Percentiles rank a stretch among this genome's conserved stretches.
phyloP scores from a whole-genome alignment of 1,284 basidiomycete genomes.

The Caloboletus firmus region DNA sequence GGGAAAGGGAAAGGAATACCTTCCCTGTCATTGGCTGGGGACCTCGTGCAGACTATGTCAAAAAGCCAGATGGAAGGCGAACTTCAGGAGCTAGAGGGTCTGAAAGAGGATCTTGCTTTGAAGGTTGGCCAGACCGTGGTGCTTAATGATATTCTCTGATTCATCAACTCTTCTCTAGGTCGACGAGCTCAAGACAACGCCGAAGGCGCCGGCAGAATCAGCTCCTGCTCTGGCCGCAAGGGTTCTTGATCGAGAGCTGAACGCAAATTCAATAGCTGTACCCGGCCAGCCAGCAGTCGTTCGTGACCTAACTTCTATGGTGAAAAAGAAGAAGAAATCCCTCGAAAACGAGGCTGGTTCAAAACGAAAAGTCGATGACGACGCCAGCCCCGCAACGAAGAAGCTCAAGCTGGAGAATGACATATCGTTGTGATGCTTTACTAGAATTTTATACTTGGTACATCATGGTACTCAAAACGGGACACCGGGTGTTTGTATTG shows the following conservation, averaged over 20 bases:
- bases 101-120: slow-evolving; percentile 76
- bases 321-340: slow-evolving; percentile 79
- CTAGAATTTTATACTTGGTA: not conserved
- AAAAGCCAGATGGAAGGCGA: slow-evolving; percentile 71
- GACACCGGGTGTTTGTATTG: slow-evolving; percentile 47
- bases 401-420: slow-evolving; percentile 59
- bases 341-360: slow-evolving; percentile 36
- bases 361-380: slow-evolving; percentile 73
- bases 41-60: slow-evolving; percentile 59
- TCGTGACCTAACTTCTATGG: slow-evolving; percentile 80
- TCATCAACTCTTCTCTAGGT: slow-evolving; percentile 47
- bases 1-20: slow-evolving; percentile 49
- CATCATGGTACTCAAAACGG: slow-evolving; percentile 38
- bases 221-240: slow-evolving; percentile 67
- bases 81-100: slow-evolving; percentile 71
- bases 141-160: not conserved
- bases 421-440: slow-evolving; percentile 17
- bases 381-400: slow-evolving; percentile 55
- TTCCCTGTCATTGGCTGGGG: slow-evolving; percentile 46
- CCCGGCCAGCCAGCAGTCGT: slow-evolving; percentile 45
- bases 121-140: slow-evolving; percentile 53
- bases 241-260: slow-evolving; percentile 68
- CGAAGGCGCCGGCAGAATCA: slow-evolving; percentile 55
- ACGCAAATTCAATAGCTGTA: slow-evolving; percentile 33
- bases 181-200: slow-evolving; percentile 81